Evolutionary conservation across 306 rosid species (phyloP), one percentile per base, ranked within the genome.

Genomic region (Quercus engelmannii): DNA sequence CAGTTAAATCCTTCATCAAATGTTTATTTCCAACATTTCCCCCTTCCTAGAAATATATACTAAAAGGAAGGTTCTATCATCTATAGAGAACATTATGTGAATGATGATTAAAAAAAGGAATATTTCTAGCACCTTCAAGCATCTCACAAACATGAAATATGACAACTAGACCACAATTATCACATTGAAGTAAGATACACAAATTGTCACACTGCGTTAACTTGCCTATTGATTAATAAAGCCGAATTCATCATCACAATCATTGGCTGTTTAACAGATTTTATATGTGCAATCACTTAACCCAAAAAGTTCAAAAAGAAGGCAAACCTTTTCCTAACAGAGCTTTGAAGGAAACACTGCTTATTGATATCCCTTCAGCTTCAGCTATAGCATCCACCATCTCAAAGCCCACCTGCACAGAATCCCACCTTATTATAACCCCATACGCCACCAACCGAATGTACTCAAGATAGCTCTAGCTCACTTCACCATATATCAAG

Each of bases 361-460:
- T 91, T 76, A 90, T 81, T 35, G 92, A 78, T 71, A 92, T 92
- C 80, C 97, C 95, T 86, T 92, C 97, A 81, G 97, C 91, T 85
- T 90, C 97, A 63, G 97, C 99, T 56, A 94, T 89, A 72, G 91
- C 41, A 85, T 95, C 97, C 85, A 95, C 93, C 96, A 95, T 87
- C 87, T 90, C 97, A 80, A 95, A 92, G 49, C 99, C 99, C 87
- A 92, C 95, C 99, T 94, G 85, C 58, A 78, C 65, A 65, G 38
- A 68, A 18, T 67, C 56, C 69, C 76, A 33, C 51, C 23, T 14
- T n/a, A 65, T 13, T 13, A 10, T 20, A 8, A 28, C 19, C 17
- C 35, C 71, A 31, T 65, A 30, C 25, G 26, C 12, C 0, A 41
- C 25, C 25, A 63, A 59, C 35, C 31, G 6, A 10, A 20, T 6